phyloP scores from a whole-genome alignment of 1,139 yeast species.

The Yamadazyma diospyri region DNA sequence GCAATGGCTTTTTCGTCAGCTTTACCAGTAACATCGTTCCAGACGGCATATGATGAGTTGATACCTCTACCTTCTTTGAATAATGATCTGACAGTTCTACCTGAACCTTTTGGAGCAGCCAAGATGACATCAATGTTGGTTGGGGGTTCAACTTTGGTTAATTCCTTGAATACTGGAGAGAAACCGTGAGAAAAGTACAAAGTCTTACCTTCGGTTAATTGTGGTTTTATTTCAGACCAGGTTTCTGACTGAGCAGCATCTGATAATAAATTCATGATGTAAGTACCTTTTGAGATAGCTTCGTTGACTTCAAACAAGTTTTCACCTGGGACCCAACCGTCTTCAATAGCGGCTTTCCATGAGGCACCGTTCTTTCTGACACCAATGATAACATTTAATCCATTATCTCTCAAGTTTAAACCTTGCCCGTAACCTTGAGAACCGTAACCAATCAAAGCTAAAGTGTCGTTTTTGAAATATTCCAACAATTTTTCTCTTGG shows the following conservation, averaged over 20 bases:
- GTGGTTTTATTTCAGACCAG: conserved; percentile 83
- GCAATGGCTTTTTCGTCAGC: conserved; percentile 99
- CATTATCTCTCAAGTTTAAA: conserved; percentile 97
- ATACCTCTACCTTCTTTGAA: conserved; percentile 99
- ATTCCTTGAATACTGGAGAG: conserved; percentile 97
- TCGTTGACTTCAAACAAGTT: conserved; percentile 92
- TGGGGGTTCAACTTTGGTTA: conserved; percentile 96
- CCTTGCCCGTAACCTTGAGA: conserved; percentile 99
- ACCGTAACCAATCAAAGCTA: conserved; percentile 98
- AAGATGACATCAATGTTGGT: conserved; percentile 91
- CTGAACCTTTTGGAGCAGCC: conserved; percentile 99
- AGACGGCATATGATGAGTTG: conserved; percentile 98
- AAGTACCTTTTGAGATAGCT: conserved; percentile 89
- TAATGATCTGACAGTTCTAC: conserved; percentile 98
- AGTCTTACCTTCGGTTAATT: conserved; percentile 94
- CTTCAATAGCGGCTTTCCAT: conserved; percentile 99
- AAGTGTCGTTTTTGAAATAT: conserved; percentile 96
- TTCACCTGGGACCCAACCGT: conserved; percentile 99
- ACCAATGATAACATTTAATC: conserved; percentile 95
- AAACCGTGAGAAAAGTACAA: conserved; percentile 99
- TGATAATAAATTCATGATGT: conserved; percentile 94
- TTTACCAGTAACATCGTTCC: conserved; percentile 98
- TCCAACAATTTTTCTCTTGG: conserved; percentile 94
- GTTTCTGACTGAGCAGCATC: conserved; percentile 99
- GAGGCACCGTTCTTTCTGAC: conserved; percentile 98